Conservation (phyloP, 257 asterid species). For the Nicotiana attenuata region DNA sequence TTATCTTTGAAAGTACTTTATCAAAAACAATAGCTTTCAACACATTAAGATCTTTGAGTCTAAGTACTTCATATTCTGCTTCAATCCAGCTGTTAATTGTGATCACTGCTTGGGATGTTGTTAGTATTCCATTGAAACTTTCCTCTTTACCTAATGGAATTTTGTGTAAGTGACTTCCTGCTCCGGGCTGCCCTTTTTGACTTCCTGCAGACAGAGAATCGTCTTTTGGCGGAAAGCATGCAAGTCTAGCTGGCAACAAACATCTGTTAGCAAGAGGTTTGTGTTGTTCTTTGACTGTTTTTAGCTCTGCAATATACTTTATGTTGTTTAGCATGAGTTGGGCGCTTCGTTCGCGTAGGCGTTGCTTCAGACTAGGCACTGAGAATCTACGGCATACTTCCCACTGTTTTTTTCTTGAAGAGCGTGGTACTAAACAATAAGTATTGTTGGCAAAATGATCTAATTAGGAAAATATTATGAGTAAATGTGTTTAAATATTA, state of each 20-base stretch:
- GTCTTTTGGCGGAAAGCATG: slow-evolving; percentile 39
- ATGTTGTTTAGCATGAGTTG: slow-evolving; percentile 1
- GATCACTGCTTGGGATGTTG: background rate
- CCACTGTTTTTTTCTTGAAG: background rate
- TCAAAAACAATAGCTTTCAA: background rate
- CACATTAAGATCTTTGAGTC: background rate
- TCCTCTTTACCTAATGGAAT: background rate
- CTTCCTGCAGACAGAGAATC: slow-evolving; percentile 40
- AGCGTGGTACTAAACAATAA: background rate
- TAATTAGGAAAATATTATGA: background rate
- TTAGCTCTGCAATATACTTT: background rate
- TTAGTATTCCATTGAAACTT: background rate
- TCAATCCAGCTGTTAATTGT: background rate
- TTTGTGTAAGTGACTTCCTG: slow-evolving; percentile 9
- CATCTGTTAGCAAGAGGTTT: slow-evolving; percentile 28
- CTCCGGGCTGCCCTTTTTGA: too few relatives aligned
- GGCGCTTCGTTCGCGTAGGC: background rate
- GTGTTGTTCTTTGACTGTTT: slow-evolving; percentile 7
- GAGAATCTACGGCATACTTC: background rate
- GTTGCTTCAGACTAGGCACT: background rate
- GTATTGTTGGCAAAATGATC: background rate
- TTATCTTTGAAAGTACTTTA: background rate
- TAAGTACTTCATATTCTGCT: background rate
- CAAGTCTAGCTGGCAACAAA: slow-evolving; percentile 28
- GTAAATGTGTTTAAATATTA: background rate